phyloP scores from a whole-genome alignment of 1,284 basidiomycete genomes.

The Sporisorium iseilematis-ciliati region DNA sequence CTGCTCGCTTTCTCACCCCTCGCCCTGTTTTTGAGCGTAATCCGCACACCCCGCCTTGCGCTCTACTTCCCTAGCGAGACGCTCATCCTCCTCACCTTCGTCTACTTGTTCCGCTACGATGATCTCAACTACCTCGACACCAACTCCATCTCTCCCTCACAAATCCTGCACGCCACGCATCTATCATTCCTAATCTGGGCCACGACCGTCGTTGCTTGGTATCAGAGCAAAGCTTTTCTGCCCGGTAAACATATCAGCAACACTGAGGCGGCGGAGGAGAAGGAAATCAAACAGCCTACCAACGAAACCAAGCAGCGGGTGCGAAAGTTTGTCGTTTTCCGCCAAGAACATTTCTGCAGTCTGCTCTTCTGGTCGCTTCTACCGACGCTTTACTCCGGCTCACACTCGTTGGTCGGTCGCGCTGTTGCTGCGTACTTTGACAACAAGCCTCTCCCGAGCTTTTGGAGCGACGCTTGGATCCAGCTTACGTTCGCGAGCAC shows the following conservation, averaged over 20 bases:
- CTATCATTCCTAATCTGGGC: neutral
- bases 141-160: neutral
- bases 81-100: slow-evolving; percentile 2
- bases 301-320: neutral
- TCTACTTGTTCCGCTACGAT: slow-evolving; percentile 1
- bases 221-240: neutral
- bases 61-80: slow-evolving; percentile 7
- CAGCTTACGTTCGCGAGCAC: neutral
- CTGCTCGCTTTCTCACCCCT: neutral
- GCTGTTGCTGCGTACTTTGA: neutral
- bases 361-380: neutral
- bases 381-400: neutral
- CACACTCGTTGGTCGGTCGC: neutral
- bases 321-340: neutral
- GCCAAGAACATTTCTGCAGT: neutral
- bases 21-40: neutral
- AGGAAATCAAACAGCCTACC: neutral
- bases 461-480: neutral
- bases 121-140: neutral
- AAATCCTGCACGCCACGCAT: neutral
- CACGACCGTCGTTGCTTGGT: neutral
- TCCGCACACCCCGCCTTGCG: neutral
- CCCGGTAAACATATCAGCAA: neutral
- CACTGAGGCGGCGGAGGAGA: neutral
- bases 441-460: neutral